Conservation (phyloP, 768 basidiomycete species). For the Tubosaeta sp. region DNA sequence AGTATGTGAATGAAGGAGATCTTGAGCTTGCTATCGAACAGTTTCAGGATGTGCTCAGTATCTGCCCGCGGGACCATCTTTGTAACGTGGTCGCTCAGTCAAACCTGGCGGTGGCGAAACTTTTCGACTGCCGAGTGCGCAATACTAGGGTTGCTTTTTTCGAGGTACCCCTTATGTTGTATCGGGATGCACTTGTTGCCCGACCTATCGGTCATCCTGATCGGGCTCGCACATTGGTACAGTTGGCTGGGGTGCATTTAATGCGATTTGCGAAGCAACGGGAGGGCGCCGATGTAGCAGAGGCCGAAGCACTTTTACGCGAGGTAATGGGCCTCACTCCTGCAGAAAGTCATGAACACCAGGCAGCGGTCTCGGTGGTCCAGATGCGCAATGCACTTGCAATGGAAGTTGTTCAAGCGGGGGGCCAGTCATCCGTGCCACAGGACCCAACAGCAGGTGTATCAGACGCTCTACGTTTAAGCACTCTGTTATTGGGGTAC, state of each 20-base stretch:
- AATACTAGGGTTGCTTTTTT: not conserved
- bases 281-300: not conserved
- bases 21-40: not conserved
- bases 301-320: not conserved
- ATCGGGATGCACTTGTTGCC: not conserved
- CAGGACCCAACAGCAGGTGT: no score
- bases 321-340: not conserved
- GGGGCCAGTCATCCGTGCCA: not conserved
- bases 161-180: not conserved
- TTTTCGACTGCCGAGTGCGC: not conserved
- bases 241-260: not conserved
- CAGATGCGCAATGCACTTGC: not conserved
- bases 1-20: not conserved
- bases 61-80: not conserved
- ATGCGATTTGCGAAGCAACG: not conserved
- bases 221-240: not conserved
- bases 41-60: not conserved
- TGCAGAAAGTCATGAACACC: not conserved
- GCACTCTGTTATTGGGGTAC: not conserved
- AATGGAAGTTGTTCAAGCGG: not conserved
- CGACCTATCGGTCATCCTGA: slow-evolving; percentile 1
- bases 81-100: not conserved
- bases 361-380: not conserved
- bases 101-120: not conserved
- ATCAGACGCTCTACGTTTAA: no score